Evolutionary conservation across 2,329 filamentous ascomycete genomes (phyloP), one percentile per base, ranked within the genome.

Genomic region (Escovopsis sp.): DNA sequence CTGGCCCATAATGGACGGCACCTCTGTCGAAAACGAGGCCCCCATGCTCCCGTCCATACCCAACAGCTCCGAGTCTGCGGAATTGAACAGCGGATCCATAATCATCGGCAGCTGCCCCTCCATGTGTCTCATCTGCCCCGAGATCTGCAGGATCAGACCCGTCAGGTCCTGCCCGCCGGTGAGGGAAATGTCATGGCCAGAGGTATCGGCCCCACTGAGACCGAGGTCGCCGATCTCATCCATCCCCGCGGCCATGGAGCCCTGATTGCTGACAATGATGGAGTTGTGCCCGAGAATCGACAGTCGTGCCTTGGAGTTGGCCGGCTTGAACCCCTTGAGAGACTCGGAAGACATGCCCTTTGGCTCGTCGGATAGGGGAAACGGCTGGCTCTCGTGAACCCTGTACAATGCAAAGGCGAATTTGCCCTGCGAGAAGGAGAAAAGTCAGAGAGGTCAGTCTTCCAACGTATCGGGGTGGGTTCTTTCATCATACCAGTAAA

Each of bases 401-500:
- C 33, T 40, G 28, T 40, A 40, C 30, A 40, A 33, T 10, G 15
- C 38, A 12, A 18, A 40, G 11, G 38, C 38, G 33, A 33, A 40
- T 40, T 26, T 40, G 12, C 38, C 38, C 38, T 40, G 15, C 15
- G 15, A 15, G 26, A 12, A 30, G 28, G 26, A 12, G 12, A 33
- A 39, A 15, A 2, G 7, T 38, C 3, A 38, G 36, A 30, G 6
- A 30, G 26, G 19, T 38, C 36, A 38, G 26, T 38, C 11, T 38
- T 23, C 8, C n/a, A 18, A 11, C 28, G 38, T 18, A 11, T 18
- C 19, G 30, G 33, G 9, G n/a, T 33, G 26, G 36, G 36, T 8
- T 7, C 8, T 38, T n/a, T 11, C 11, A 30, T 38, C 33, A 36
- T 36, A 43, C 42, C 36, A 43, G 19, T 12, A 43, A 18, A 50